Evolutionary conservation across 163 green algal species (phyloP).

Genomic region (Scenedesmus sp.): DNA sequence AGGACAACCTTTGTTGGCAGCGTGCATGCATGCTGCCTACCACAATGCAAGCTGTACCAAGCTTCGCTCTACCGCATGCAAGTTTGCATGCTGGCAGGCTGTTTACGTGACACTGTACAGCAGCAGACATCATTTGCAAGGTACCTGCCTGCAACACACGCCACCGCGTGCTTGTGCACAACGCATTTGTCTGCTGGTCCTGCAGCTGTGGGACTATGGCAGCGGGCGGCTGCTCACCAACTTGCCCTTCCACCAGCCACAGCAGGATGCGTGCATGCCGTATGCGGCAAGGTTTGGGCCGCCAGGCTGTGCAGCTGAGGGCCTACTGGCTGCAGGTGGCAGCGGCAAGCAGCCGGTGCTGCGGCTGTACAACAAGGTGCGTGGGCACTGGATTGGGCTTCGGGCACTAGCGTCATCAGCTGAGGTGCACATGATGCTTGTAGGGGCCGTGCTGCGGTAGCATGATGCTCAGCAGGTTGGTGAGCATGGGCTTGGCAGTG

Average conservation of each 20-base stretch:
- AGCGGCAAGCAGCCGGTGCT: conserved; percentile 60
- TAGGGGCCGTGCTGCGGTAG: no score
- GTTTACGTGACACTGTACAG: no score
- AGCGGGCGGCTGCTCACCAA: conserved; percentile 66
- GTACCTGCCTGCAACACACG: neutral
- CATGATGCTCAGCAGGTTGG: no score
- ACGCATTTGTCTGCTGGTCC: neutral
- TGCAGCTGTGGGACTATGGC: conserved; percentile 72
- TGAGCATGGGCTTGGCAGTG: no score
- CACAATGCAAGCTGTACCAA: no score
- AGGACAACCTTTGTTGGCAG: neutral
- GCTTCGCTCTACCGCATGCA: no score
- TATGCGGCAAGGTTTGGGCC: conserved; percentile 67
- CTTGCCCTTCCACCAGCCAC: conserved; percentile 67
- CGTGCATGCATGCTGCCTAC: no score
- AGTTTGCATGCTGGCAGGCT: no score
- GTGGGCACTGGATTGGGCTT: no score
- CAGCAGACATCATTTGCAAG: no score
- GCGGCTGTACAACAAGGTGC: conserved; percentile 50
- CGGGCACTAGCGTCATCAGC: no score
- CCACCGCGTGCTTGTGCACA: neutral
- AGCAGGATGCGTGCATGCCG: conserved; percentile 63
- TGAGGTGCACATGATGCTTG: no score
- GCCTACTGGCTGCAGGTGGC: conserved; percentile 60
- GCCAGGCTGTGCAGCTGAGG: conserved; percentile 11